A percentile compares a stretch with the other conserved stretches of the same genome.
Conservation (phyloP, 176 grass and related monocot genomes). For the Thinopyrum elongatum region DNA sequence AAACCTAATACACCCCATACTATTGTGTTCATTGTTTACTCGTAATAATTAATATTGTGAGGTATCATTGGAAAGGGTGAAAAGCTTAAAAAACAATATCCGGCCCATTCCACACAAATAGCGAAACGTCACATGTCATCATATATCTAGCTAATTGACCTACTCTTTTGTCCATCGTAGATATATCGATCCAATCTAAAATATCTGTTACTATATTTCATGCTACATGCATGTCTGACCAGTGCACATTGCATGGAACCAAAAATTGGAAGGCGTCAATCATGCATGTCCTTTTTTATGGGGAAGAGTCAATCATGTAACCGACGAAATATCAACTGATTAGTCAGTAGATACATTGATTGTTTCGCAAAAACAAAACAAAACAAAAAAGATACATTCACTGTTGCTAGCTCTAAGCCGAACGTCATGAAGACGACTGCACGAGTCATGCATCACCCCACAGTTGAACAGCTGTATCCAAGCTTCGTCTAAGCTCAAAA, state of each 20-base stretch:
- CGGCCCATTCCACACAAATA: background rate
- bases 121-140: constrained; percentile 1
- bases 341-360: constrained; percentile 21
- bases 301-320: constrained; percentile 11
- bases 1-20: background rate
- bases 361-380: background rate
- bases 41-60: too few species aligned
- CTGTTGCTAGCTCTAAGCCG: background rate
- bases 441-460: constrained; percentile 17
- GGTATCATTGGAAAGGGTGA: background rate
- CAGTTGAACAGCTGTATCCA: background rate
- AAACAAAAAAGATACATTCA: background rate
- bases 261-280: constrained; percentile 22
- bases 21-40: too few species aligned
- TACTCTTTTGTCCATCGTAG: background rate
- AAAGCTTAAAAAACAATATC: background rate
- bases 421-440: background rate
- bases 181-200: constrained; percentile 11
- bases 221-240: constrained; percentile 36
- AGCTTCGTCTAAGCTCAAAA: background rate
- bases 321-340: constrained; percentile 13
- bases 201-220: constrained; percentile 37
- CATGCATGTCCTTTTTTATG: background rate
- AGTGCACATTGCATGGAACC: constrained; percentile 19
- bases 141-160: constrained; percentile 26